Evolutionary conservation across 2,329 filamentous ascomycete species (phyloP), one percentile per base, ranked within the genome.

Genomic region (Phoma sp.): DNA sequence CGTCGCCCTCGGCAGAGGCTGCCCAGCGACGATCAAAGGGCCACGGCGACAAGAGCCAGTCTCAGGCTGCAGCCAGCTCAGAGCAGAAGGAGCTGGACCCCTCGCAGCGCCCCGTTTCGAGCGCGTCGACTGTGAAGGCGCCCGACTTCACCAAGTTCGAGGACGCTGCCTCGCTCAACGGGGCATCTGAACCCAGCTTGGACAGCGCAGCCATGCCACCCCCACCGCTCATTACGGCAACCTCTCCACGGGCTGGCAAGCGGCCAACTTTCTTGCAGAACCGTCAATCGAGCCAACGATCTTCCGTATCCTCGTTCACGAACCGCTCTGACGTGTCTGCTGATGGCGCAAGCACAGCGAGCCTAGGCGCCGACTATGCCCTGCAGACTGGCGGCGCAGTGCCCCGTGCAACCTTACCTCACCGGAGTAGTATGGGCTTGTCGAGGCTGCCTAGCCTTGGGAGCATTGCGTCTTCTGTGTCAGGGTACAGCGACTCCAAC

Each of bases 401-500:
- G 4, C 86, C 91, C 32, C 69, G 66, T 32, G 71, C 69, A 7
- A 69, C 58, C 49, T 62, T 60, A 37, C 68, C 66, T 33, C 64
- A 78, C 68, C 65, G 78, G 66, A 65, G 78, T 73, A 84, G 82
- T 70, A 81, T 84, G 56, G 77, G 78, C 2, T 79, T 96, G 48
- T 87, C 88, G 17, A 84, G 93, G 20, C 85, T 92, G 10, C 88
- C 93, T 57, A 97, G 93, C 76, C 83, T 97, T 54, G 92, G 92
- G 18, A 97, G 93, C 72, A 92, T 96, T 78, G 89, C 87, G 2
- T 96, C 92, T 5, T 91, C 89, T 1, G 77, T 86, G 25, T 85
- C 84, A 18, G 80, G 78, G 61, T 76, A 83, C 63, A 80, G 83
- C 65, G 80, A 79, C 34, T 65, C 74, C 40, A 71, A 72, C 36